Base-by-base conservation (phyloP, 2,329 filamentous ascomycete genomes). In the Aureobasidium sp. region DNA sequence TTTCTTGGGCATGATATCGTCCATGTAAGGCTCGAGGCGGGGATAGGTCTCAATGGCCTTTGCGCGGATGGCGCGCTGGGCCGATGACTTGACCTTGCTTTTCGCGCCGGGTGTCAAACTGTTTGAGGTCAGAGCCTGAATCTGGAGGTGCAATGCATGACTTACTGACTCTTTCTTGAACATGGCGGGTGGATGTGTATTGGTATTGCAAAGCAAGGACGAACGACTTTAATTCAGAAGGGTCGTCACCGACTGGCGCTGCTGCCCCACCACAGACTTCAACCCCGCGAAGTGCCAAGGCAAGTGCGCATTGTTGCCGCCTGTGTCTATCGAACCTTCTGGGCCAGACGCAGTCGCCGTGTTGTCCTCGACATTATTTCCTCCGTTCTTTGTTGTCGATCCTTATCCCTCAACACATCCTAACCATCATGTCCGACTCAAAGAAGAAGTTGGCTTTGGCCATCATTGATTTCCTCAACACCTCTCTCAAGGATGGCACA, bases 41-140 rank as follows among this genome's bases (percentile, higher is more conserved):
- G 94, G 94, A 77, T 95, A 97, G 59, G 89, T 89, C 63, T 90
- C 82, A 66, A 94, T 80, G 67, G 97, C 84, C 71, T 90, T 90
- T 71, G 87, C 82, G 69, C 94, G 90, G 70, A 99, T 87, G 66
- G 81, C 84, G 71, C 94, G 90, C 80, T 97, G 92, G 62, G 91
- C 90, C 27, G 92, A 96, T 67, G 93, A 97, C 79, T 97, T 99
- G 77, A 97, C 90, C 82, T 97, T 97, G 69, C 92, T 91, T 79
- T 94, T 96, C 62, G 90, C 87, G 67, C 88, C 85, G 29, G 87
- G 79, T 70, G 86, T 80, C 74, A 96, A 86, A 68, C 89, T 93
- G 71, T 26, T 12, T 37, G 4, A 43, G 66, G 72, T 65, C 15
- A 65, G 53, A 5, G 3, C 12, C n/a, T 44, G n/a, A 13, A 9